phyloP scores from a whole-genome alignment of 345 rosid genomes.

The Balakata baccata region DNA sequence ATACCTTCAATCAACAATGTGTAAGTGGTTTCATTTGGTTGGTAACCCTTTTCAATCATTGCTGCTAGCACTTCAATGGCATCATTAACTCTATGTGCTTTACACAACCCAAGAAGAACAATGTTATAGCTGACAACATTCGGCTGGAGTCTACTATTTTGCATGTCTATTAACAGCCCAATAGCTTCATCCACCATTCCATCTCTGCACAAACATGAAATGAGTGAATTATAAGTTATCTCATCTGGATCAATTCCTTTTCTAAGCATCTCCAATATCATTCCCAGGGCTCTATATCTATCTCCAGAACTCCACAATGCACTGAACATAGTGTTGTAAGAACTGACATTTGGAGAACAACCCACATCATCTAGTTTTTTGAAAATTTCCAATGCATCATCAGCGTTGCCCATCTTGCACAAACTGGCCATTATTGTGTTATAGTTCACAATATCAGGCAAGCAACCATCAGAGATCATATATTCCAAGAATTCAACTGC shows the following conservation, averaged over 20 bases:
- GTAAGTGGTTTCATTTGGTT: slow-evolving; percentile 76
- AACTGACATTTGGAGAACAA: slow-evolving; percentile 69
- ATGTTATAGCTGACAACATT: slow-evolving; percentile 71
- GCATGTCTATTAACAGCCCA: slow-evolving; percentile 66
- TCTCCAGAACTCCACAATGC: slow-evolving; percentile 72
- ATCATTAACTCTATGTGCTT: slow-evolving; percentile 55
- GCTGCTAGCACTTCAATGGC: slow-evolving; percentile 61
- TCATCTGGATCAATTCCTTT: slow-evolving; percentile 65
- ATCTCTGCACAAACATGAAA: slow-evolving; percentile 82
- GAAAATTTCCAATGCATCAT: slow-evolving; percentile 73
- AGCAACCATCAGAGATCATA: slow-evolving; percentile 77
- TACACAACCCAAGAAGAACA: slow-evolving; percentile 68
- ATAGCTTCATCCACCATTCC: slow-evolving; percentile 79
- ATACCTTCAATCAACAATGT: slow-evolving; percentile 62
- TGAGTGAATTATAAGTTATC: slow-evolving; percentile 73
- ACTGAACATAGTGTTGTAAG: slow-evolving; percentile 83
- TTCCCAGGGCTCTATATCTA: slow-evolving; percentile 48
- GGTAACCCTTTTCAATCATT: slow-evolving; percentile 64
- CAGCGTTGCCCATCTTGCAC: slow-evolving; percentile 65
- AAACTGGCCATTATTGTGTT: slow-evolving; percentile 63
- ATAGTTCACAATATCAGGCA: slow-evolving; percentile 80
- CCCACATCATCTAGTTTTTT: slow-evolving; percentile 61
- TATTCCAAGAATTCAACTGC: slow-evolving; percentile 66
- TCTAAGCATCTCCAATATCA: slow-evolving; percentile 61
- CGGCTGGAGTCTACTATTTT: slow-evolving; percentile 48